Conservation (phyloP, 2,329 filamentous ascomycete genomes). For the Fonsecaea monophora region DNA sequence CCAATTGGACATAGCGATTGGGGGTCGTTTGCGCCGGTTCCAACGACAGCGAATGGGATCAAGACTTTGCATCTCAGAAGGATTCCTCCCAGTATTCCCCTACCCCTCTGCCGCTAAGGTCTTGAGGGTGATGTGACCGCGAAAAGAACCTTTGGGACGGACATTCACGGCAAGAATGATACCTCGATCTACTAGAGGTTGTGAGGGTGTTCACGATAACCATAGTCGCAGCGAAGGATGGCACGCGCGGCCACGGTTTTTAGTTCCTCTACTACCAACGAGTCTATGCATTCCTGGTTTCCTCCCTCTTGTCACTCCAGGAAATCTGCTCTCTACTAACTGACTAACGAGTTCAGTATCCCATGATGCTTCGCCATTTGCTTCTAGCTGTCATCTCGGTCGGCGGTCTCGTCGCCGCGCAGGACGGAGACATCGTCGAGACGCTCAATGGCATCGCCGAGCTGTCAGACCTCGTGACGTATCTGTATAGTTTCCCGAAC, state of each 20-base stretch:
- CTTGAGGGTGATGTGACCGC: not conserved
- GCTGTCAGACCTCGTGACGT: conserved; percentile 33
- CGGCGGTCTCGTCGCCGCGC: conserved; percentile 16
- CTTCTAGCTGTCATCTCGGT: not conserved
- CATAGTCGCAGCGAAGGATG: not conserved
- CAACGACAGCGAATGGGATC: conserved; percentile 6
- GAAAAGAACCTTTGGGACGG: conserved; percentile 10
- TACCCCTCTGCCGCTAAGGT: conserved; percentile 9
- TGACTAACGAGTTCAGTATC: not conserved
- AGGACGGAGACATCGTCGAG: conserved; percentile 23
- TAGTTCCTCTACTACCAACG: not conserved
- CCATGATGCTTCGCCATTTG: conserved; percentile 5
- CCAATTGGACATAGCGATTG: not conserved
- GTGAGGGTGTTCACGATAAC: not conserved
- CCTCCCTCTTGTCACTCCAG: not conserved
- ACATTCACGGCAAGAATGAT: conserved; percentile 6
- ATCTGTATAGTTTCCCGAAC: conserved; percentile 20
- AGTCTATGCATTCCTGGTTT: not conserved
- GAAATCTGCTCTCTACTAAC: not conserved
- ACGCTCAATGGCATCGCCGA: conserved; percentile 23
- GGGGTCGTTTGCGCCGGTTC: not conserved
- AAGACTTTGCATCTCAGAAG: not conserved
- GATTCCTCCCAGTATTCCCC: not conserved
- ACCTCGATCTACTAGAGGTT: not conserved
- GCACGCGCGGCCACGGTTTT: not conserved